Percentiles rank a stretch among this genome's conserved stretches.
phyloP scores from a whole-genome alignment of 768 basidiomycete genomes.

The Pleurotus djamor region DNA sequence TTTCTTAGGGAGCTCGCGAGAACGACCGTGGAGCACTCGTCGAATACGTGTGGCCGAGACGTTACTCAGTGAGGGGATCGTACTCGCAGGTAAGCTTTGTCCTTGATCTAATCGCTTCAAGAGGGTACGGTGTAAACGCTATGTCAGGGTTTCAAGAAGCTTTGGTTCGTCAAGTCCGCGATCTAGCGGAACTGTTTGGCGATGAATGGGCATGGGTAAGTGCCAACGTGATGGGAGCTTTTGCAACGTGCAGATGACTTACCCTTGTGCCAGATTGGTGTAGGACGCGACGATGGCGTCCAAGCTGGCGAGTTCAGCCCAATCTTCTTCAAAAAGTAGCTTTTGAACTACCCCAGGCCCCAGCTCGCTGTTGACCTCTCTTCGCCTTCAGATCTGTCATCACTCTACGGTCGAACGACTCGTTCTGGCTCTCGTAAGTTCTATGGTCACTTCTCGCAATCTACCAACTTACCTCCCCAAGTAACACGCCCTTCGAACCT shows the following conservation, averaged over 20 bases:
- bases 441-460: neutral
- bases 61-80: conserved; percentile 35
- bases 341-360: neutral
- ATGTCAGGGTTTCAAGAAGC: conserved; percentile 51
- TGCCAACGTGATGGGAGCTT: neutral
- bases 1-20: conserved; percentile 29
- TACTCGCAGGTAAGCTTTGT: conserved; percentile 32
- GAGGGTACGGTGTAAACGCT: neutral
- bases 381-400: conserved; percentile 24
- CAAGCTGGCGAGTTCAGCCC: conserved; percentile 59
- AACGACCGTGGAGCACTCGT: conserved; percentile 54
- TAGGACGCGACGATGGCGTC: conserved; percentile 60
- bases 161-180: conserved; percentile 52
- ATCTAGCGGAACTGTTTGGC: conserved; percentile 54
- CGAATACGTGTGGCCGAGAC: conserved; percentile 46
- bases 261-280: conserved; percentile 40
- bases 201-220: conserved; percentile 51
- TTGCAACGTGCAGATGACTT: neutral
- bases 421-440: conserved; percentile 56
- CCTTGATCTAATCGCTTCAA: neutral
- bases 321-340: conserved; percentile 54
- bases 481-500: conserved; percentile 44
- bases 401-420: conserved; percentile 37
- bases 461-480: conserved; percentile 12
- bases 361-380: neutral